Base-by-base conservation (phyloP, 331 rosid species). In the Acacia concinna region DNA sequence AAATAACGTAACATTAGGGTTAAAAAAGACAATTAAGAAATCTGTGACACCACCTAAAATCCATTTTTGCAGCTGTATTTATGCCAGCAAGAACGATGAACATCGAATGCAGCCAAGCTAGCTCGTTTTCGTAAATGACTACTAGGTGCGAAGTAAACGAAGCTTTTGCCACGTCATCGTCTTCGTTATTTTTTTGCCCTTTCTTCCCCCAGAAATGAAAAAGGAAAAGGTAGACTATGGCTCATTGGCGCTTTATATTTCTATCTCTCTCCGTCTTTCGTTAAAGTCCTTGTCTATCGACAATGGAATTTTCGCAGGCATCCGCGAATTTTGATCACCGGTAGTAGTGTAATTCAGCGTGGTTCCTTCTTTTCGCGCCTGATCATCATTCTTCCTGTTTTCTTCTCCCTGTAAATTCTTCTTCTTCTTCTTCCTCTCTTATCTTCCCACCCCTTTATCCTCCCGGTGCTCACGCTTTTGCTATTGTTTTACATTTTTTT, bases 251-350 rank as follows among this genome's bases (percentile, higher is more conserved):
- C 77, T 82, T 73, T 81, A 69, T 18, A 20, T 76, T 54, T 43
- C 66, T 73, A 35, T 70, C 37, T 68, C 52, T 13, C 21, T 72
- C 68, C 35, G 3, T 60, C 70, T 78, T 49, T 79, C 35, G 37
- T 63, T 21, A n/a, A 6, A 23, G 28, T 40, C 31, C 23, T 25
- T 64, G 51, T 47, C 64, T 43, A 77, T 47, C 66, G 44, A 71
- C 81, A 32, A 86, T 81, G 97, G 91, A 87, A 88, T 86, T 81
- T 86, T 38, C 87, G 49, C 87, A 75, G 90, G 90, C 87, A 90
- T 92, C 97, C 93, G 77, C 90, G 84, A 82, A 85, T 87, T 83
- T 88, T 87, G 86, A 86, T 84, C 90, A 47, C 77, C 44, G 30
- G 77, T 79, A 63, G 32, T 47, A 51, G 69, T 68, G 80, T 85